Base-by-base conservation (phyloP, 495 filamentous ascomycete genomes). In the Annulohypoxylon moriforme region DNA sequence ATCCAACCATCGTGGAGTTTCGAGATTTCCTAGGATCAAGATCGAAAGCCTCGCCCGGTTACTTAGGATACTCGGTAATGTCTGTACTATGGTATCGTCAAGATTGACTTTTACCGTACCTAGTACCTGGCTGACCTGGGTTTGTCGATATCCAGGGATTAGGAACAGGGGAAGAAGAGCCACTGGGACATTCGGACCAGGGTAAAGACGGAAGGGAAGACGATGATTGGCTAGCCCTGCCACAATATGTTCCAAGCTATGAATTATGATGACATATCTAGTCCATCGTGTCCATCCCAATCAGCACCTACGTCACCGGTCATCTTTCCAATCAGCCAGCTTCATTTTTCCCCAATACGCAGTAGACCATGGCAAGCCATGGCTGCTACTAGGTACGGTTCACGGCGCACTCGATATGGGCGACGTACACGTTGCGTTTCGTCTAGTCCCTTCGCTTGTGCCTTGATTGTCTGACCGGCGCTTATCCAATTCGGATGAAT, bases 161-260 rank as follows among this genome's bases (percentile, higher is more conserved):
- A 22, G 27, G 13, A 14, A 50, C 33, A 40, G 42, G 49, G 34
- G 25, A 55, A 33, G 47, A 34, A 27, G 27, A 50, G 27, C 40
- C 64, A 34, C 58, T 60, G 40, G 60, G 33, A 64, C 31, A 27
- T 34, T 29, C 29, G 14, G 52, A 25, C 40, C 18, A 44, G 40
- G 40, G 8, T 44, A 20, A 18, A 13, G n/a, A 44, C 8, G 20
- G 60, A 52, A 10, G 22, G n/a, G 44, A 22, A 57, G 16, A 53
- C 25, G 10, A 44, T 69, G 56, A 74, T 74, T 74, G 67, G 71
- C 29, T n/a, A 67, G 71, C 71, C 67, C 71, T 74, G 71, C 67
- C 63, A 63, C 67, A 18, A 16, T 67, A 27, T 46, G 59, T 44
- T 40, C 70, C 52, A 38, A 36, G 20, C 50, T 50, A 25, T 50